Evolutionary conservation across 2,329 filamentous ascomycete genomes (phyloP).

Genomic region (Fusarium palustre): DNA sequence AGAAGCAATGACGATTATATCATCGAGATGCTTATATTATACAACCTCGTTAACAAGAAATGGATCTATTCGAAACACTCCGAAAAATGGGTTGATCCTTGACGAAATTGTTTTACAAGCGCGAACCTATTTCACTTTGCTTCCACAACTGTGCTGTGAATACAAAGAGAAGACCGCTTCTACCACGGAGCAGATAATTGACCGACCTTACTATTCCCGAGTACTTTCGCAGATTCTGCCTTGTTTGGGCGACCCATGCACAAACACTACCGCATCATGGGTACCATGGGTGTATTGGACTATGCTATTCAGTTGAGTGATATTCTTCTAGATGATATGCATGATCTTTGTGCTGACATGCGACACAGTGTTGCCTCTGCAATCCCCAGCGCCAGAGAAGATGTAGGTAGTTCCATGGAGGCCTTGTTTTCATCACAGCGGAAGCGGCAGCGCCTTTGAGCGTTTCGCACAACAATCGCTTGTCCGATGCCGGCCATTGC

Average conservation of each 20-base stretch:
- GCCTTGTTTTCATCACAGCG: background rate
- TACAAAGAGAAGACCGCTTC: background rate
- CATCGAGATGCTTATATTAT: background rate
- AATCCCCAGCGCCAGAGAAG: background rate
- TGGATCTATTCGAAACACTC: background rate
- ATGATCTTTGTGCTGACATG: background rate
- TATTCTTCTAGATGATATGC: slow-evolving; percentile 1
- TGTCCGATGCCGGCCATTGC: slow-evolving; percentile 6
- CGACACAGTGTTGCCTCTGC: background rate
- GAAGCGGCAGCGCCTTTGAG: no score
- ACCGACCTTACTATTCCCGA: background rate
- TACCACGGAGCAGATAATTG: background rate
- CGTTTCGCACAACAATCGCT: background rate
- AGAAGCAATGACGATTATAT: background rate
- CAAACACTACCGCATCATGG: background rate
- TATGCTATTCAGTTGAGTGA: background rate
- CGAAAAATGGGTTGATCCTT: background rate
- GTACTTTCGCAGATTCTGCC: background rate
- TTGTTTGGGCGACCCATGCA: slow-evolving; percentile 4
- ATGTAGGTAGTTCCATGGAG: slow-evolving; percentile 5
- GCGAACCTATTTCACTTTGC: background rate
- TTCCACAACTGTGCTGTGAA: background rate
- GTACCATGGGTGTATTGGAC: background rate
- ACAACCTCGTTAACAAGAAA: background rate
- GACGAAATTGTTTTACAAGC: background rate